A percentile compares a stretch with the other conserved stretches of the same genome.
These are phyloP conservation scores for Vigna radiata DNA, from an alignment of 306 rosid species.

Conservation along the genomic window DNA sequence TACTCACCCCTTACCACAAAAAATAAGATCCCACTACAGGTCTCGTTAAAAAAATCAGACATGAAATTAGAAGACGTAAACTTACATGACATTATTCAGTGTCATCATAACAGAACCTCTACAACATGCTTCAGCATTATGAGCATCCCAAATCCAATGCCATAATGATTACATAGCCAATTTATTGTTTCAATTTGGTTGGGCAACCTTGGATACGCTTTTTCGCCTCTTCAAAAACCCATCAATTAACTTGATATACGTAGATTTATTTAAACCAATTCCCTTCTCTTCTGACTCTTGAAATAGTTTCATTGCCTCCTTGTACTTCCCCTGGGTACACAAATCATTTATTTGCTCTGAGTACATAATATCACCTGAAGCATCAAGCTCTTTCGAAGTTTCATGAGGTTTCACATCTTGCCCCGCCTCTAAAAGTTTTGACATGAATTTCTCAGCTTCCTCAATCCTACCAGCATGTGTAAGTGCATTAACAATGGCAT, in stretches of 20 bases:
- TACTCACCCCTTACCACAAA: not conserved
- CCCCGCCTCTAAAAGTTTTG: slow-evolving; percentile 62
- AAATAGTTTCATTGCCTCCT: slow-evolving; percentile 77
- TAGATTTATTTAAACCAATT: slow-evolving; percentile 53
- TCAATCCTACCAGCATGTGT: slow-evolving; percentile 60
- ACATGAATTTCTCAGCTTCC: slow-evolving; percentile 67
- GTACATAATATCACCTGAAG: slow-evolving; percentile 50
- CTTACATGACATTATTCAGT: slow-evolving; percentile 32
- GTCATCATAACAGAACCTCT: slow-evolving; percentile 23
- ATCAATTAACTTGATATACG: slow-evolving; percentile 74
- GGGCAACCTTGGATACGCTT: slow-evolving; percentile 57
- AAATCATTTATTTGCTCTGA: slow-evolving; percentile 68
- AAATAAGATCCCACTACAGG: not conserved
- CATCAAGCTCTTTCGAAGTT: slow-evolving; percentile 50
- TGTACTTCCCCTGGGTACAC: slow-evolving; percentile 75
- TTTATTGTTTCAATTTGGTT: slow-evolving; percentile 34
- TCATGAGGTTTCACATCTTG: slow-evolving; percentile 46
- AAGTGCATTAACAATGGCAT: slow-evolving; percentile 64
- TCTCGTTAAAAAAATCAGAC: not conserved
- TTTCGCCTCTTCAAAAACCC: slow-evolving; percentile 81
- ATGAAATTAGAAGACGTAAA: slow-evolving; percentile 10
- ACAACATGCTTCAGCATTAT: slow-evolving; percentile 27
- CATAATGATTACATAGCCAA: slow-evolving; percentile 26
- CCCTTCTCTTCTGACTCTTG: slow-evolving; percentile 67
- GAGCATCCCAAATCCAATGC: slow-evolving; percentile 30